Evolutionary conservation across 371 early-diverging fungal species (phyloP).

Genomic region (Smittium culicis): DNA sequence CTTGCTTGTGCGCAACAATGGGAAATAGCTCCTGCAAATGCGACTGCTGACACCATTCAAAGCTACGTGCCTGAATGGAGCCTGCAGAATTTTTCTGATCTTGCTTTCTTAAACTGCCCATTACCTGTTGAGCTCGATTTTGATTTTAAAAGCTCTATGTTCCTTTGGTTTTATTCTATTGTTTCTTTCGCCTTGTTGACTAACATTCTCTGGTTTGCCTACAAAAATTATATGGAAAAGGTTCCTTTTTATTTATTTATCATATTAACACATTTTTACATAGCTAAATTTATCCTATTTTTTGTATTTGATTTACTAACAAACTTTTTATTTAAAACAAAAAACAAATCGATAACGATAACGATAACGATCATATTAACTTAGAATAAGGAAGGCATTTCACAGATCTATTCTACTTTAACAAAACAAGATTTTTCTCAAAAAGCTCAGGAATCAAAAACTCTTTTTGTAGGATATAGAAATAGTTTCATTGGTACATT

Average conservation of each 20-base stretch:
- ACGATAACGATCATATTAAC: background rate
- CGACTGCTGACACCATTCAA: conserved; percentile 14
- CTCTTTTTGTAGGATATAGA: conserved; percentile 38
- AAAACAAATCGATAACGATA: background rate
- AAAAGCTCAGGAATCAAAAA: conserved; percentile 6
- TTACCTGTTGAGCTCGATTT: conserved; percentile 33
- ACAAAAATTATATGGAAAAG: conserved; percentile 21
- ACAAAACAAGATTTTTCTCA: background rate
- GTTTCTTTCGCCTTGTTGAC: conserved; percentile 30
- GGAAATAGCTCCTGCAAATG: conserved; percentile 13
- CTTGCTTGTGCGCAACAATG: conserved; percentile 31
- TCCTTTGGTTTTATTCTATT: conserved; percentile 39
- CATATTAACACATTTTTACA: too few relatives aligned
- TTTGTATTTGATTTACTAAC: too few relatives aligned
- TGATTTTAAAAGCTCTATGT: conserved; percentile 42
- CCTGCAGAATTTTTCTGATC: conserved; percentile 9
- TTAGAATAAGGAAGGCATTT: background rate
- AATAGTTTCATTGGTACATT: conserved; percentile 43
- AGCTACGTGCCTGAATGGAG: conserved; percentile 17
- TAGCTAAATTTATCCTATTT: too few relatives aligned
- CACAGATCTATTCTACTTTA: conserved; percentile 1
- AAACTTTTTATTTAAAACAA: background rate
- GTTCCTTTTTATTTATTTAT: too few relatives aligned
- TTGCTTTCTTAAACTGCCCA: conserved; percentile 42
- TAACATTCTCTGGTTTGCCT: conserved; percentile 34